Conservation (phyloP, 2,329 filamentous ascomycete species). For the Trichoderma atrobrunneum region DNA sequence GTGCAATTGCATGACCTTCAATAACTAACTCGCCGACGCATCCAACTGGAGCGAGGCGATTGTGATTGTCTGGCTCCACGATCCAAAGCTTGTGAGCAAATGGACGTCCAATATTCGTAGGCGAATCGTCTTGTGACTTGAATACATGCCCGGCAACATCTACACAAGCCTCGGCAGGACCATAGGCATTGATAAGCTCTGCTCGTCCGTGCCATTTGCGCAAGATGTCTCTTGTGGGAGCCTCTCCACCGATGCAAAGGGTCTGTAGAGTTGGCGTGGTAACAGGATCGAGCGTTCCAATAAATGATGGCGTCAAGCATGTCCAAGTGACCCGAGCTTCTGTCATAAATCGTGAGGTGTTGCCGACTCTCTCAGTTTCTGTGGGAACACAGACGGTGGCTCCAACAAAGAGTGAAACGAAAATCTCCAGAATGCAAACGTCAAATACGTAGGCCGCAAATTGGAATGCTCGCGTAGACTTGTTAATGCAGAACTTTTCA, state of each 20-base stretch:
- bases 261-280: not conserved
- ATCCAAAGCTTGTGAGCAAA: slow-evolving; percentile 20
- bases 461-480: not conserved
- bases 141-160: not conserved
- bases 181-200: slow-evolving; percentile 13
- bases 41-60: slow-evolving; percentile 21
- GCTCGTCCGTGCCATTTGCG: slow-evolving; percentile 13
- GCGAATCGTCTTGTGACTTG: not conserved
- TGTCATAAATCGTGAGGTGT: slow-evolving; percentile 14
- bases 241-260: not conserved
- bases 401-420: not conserved
- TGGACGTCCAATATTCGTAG: slow-evolving; percentile 15
- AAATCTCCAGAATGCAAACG: not conserved
- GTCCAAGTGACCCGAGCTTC: not conserved
- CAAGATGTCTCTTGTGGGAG: not conserved
- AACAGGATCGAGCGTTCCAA: not conserved
- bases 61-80: slow-evolving; percentile 19
- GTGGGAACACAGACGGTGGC: slow-evolving; percentile 24
- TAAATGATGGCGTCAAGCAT: slow-evolving; percentile 21
- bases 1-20: slow-evolving; percentile 23
- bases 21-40: slow-evolving; percentile 24
- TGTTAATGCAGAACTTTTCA: not conserved
- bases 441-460: slow-evolving; percentile 13
- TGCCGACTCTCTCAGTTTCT: slow-evolving; percentile 18
- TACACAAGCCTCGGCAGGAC: slow-evolving; percentile 20